Base-by-base conservation (phyloP, 805 yeast species). In the Clavispora asparagi region DNA sequence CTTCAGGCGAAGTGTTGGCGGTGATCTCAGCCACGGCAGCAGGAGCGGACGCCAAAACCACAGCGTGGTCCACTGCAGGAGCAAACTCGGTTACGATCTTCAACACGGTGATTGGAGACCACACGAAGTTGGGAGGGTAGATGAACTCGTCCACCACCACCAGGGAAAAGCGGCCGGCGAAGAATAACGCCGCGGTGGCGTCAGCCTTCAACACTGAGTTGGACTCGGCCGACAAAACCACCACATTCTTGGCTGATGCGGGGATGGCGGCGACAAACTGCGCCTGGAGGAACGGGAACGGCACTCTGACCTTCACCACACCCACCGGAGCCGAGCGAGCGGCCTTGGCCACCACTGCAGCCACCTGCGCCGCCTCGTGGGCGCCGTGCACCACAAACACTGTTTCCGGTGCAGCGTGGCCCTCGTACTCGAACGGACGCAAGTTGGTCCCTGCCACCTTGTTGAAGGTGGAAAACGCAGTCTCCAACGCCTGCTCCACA, bases 321-420 rank as follows among this genome's bases (percentile, higher is more conserved):
- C 90, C 95, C 43, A 80, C 76, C 8, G 43, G 45, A n/a, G 52
- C 44, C n/a, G 71, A 64, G 14, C 61, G 51, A 4, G 61, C 47
- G 17, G 64, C 62, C 17, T 61, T 59, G 30, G 61, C 53, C 40
- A 83, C 68, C 27, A 76, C 71, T 26, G 68, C 64, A 41, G 77
- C 56, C 36, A 87, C 73, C 46, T 79, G 66, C 45, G 80, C 71
- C 14, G 85, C 69, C 61, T 85, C 90, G 38, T 76, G 65, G 36
- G 94, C 74, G 23, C 96, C 95, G 53, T 85, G 82, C n/a, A 83
- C 73, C 30, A 90, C 92, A 62, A 87, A 83, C n/a, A 91, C 87
- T 23, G 85, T 79, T 39, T 78, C 79, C 8, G 96, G 83, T 45
- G 72, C 64, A 9, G 63, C 61, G 44, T 72, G 71, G 44, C 97